A percentile compares a stretch with the other conserved stretches of the same genome.
phyloP scores from a whole-genome alignment of 345 rosid genomes.

The Lumnitzera racemosa region DNA sequence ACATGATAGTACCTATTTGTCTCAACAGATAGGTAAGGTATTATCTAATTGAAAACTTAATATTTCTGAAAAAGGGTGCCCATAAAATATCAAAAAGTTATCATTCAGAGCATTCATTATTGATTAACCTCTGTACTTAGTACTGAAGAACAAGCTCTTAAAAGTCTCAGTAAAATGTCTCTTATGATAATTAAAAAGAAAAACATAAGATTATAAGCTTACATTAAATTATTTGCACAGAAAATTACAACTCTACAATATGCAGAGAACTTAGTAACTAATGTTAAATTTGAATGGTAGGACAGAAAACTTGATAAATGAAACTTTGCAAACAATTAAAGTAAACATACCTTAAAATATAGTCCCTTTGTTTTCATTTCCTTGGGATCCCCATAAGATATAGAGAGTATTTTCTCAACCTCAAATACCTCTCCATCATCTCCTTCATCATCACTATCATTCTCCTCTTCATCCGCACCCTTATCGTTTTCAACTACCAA shows the following conservation, averaged over 20 bases:
- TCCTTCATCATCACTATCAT: conserved; percentile 13
- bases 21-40: no score
- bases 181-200: background rate
- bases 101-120: no score
- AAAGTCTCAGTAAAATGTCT: background rate
- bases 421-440: conserved; percentile 39
- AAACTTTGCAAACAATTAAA: background rate
- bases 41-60: no score
- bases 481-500: conserved; percentile 15
- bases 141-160: background rate
- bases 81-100: no score
- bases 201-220: background rate
- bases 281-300: background rate
- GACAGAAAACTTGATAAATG: background rate
- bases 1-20: no score
- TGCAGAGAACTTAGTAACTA: background rate
- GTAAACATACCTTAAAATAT: conserved; percentile 40
- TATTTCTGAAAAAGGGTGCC: no score
- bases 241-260: background rate
- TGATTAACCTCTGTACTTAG: no score
- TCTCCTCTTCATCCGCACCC: conserved; percentile 17
- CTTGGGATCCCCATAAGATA: conserved; percentile 48
- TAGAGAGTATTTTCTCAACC: conserved; percentile 38
- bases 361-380: conserved; percentile 24
- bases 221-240: background rate